Conservation (phyloP, 2,329 filamentous ascomycete genomes). For the Diaporthe aspalathi region DNA sequence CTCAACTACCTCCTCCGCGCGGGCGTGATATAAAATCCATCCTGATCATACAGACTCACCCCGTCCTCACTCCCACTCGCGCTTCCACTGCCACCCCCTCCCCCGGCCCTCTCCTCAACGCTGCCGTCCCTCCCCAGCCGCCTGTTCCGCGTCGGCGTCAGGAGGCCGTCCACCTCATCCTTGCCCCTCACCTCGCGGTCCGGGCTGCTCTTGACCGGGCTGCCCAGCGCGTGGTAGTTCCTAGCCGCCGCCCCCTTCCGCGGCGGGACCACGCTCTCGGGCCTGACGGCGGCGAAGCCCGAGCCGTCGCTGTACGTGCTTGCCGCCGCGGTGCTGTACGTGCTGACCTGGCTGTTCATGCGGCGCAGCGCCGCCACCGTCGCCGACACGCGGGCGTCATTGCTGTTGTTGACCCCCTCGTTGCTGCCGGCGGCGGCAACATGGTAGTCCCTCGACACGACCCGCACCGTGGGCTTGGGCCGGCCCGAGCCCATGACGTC, state of each 20-base stretch:
- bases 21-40: constrained; percentile 59
- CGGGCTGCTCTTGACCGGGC: constrained; percentile 32
- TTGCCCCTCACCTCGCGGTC: background rate
- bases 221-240: constrained; percentile 62
- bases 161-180: background rate
- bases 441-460: constrained; percentile 27
- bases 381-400: constrained; percentile 47
- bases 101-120: background rate
- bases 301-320: constrained; percentile 46
- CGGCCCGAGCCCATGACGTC: background rate
- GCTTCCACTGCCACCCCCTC: background rate
- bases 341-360: constrained; percentile 67
- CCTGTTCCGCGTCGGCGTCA: constrained; percentile 14
- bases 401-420: constrained; percentile 4
- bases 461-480: constrained; percentile 29
- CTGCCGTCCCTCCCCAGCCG: background rate
- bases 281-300: constrained; percentile 53
- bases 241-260: constrained; percentile 47
- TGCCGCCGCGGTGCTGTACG: constrained; percentile 55
- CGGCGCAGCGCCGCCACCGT: constrained; percentile 65
- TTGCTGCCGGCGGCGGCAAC: background rate
- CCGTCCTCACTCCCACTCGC: constrained; percentile 51
- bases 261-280: constrained; percentile 51
- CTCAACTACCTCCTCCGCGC: constrained; percentile 43
- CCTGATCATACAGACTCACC: constrained; percentile 57